Evolutionary conservation across 257 asterid species (phyloP).

Genomic region (Nemophila menziesii): DNA sequence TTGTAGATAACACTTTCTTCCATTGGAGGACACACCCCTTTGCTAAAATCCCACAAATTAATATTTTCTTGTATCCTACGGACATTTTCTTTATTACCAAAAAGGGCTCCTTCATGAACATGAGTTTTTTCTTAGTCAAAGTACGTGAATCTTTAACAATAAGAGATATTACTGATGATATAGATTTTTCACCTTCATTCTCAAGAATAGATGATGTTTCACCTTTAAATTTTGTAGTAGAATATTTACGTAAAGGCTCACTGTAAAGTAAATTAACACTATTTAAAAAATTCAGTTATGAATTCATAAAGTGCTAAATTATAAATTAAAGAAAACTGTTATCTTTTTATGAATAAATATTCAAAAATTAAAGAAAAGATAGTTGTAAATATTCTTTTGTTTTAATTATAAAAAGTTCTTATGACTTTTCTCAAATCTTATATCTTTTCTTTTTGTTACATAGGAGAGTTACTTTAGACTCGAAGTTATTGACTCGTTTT

Average conservation of each 20-base stretch:
- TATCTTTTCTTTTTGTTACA: too few species aligned
- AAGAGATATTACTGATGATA: conserved; percentile 41
- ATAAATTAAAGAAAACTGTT: too few species aligned
- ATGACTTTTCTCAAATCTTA: too few species aligned
- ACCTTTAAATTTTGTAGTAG: conserved; percentile 17
- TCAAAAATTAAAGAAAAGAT: too few species aligned
- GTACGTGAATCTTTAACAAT: conserved; percentile 62
- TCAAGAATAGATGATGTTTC: conserved; percentile 18
- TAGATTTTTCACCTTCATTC: conserved; percentile 24
- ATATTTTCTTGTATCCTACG: conserved; percentile 9
- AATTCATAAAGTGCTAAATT: conserved; percentile 4
- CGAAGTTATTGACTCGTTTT: too few species aligned
- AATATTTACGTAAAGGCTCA: conserved; percentile 24
- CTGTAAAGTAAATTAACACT: conserved; percentile 21
- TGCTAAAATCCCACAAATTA: conserved; percentile 57
- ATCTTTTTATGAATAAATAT: too few species aligned
- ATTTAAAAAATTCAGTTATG: conserved; percentile 8
- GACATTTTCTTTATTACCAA: conserved; percentile 18
- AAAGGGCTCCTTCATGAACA: conserved; percentile 22
- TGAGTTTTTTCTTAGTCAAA: conserved; percentile 17
- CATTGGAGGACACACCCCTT: conserved; percentile 49
- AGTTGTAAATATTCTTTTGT: too few species aligned
- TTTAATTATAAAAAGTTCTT: too few species aligned
- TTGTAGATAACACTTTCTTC: conserved; percentile 55
- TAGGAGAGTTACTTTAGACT: too few species aligned